phyloP scores from a whole-genome alignment of 768 basidiomycete genomes.

The Vararia minispora region DNA sequence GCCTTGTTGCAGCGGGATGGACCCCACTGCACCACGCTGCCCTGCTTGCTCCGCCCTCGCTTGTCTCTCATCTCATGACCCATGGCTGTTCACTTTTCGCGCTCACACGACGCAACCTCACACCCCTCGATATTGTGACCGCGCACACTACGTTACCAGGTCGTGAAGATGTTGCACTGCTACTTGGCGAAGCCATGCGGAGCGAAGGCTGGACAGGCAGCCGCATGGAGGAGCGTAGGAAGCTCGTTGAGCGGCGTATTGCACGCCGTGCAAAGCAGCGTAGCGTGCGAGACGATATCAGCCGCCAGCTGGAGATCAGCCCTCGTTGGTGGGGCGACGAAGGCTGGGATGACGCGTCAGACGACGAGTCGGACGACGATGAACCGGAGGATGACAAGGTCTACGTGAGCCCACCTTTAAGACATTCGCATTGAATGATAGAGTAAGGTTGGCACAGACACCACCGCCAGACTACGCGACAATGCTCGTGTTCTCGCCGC shows the following conservation, averaged over 20 bases:
- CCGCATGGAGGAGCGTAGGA: constrained; percentile 59
- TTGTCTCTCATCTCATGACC: constrained; percentile 87
- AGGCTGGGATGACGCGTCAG: constrained; percentile 19
- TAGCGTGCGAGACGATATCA: constrained; percentile 47
- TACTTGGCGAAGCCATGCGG: constrained; percentile 85
- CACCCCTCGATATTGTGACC: constrained; percentile 82
- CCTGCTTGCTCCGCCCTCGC: constrained; percentile 76
- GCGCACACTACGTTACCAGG: constrained; percentile 75
- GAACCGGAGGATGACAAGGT: constrained; percentile 39
- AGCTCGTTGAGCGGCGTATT: constrained; percentile 43
- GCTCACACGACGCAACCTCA: constrained; percentile 67
- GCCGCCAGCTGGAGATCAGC: constrained; percentile 42
- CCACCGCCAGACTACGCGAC: constrained; percentile 66
- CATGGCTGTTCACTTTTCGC: constrained; percentile 81
- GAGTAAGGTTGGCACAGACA: constrained; percentile 33
- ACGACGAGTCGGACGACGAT: constrained; percentile 30
- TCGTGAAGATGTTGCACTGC: constrained; percentile 74
- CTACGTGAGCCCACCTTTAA: constrained; percentile 27
- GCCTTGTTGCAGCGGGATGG: constrained; percentile 65
- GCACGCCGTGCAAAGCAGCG: constrained; percentile 43
- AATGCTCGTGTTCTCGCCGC: constrained; percentile 90
- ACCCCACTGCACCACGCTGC: constrained; percentile 90
- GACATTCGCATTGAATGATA: not conserved
- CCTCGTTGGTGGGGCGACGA: constrained; percentile 56
- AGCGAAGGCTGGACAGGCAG: constrained; percentile 75